Evolutionary conservation across 345 rosid genomes (phyloP).

Genomic region (Cardamine chenopodiifolia): DNA sequence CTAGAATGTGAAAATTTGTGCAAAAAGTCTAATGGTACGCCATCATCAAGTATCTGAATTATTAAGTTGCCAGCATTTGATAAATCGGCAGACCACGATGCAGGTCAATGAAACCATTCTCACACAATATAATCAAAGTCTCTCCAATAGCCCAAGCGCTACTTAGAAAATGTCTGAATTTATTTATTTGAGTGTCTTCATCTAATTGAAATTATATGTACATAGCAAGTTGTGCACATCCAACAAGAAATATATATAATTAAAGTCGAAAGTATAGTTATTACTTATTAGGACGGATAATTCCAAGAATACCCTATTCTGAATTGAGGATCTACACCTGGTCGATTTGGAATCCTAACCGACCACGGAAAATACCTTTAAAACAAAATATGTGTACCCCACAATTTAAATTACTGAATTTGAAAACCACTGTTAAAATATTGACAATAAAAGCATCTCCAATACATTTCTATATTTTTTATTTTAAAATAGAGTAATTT

Average conservation of each 20-base stretch:
- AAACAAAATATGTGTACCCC: neutral
- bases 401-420: neutral
- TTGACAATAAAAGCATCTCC: too few species aligned
- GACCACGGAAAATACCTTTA: neutral
- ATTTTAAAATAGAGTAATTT: too few species aligned
- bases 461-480: too few species aligned
- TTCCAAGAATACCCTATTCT: neutral
- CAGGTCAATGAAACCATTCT: slow-evolving; percentile 8
- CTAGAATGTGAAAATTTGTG: slow-evolving; percentile 19
- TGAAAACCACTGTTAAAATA: neutral
- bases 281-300: neutral
- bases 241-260: neutral
- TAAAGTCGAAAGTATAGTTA: neutral
- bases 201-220: neutral
- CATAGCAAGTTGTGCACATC: slow-evolving; percentile 11
- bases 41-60: slow-evolving; percentile 35
- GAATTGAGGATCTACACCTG: slow-evolving; percentile 15
- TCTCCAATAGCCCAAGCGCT: slow-evolving; percentile 35
- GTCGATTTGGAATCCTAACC: slow-evolving; percentile 24
- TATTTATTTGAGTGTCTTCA: slow-evolving; percentile 12
- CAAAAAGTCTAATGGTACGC: slow-evolving; percentile 35
- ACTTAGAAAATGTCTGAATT: slow-evolving; percentile 7
- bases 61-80: slow-evolving; percentile 32
- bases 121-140: slow-evolving; percentile 21
- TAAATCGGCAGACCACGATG: slow-evolving; percentile 33